These are phyloP conservation scores for Eutrema salsugineum DNA, from an alignment of 441 rosid species.

Conservation along the genomic window DNA sequence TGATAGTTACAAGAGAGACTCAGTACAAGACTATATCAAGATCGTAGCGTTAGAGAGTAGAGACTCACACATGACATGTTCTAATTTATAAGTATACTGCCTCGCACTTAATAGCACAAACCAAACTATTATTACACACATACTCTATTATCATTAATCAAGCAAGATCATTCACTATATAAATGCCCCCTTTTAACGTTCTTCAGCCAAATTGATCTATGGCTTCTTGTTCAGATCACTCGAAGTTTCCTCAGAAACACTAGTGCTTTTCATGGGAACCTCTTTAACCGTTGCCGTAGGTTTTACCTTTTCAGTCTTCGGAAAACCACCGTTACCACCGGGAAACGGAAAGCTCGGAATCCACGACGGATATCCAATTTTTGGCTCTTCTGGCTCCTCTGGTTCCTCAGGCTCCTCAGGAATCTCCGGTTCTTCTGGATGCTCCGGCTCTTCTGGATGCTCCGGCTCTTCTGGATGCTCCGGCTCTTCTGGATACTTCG, in stretches of 20 bases:
- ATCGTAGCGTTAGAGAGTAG: neutral
- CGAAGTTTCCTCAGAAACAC: neutral
- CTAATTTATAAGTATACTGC: neutral
- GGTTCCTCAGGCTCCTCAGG: constrained; percentile 26
- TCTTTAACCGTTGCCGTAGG: constrained; percentile 1
- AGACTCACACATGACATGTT: neutral
- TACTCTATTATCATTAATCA: neutral
- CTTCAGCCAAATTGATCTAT: constrained; percentile 12
- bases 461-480: no score
- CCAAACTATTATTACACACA: neutral
- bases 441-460: no score
- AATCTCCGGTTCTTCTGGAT: neutral
- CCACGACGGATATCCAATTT: constrained; percentile 21
- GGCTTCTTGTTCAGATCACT: constrained; percentile 26
- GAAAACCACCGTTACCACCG: neutral
- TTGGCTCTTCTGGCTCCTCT: constrained; percentile 23
- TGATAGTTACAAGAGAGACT: neutral
- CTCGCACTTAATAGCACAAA: neutral
- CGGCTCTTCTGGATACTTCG: constrained; percentile 26
- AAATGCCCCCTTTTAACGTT: neutral
- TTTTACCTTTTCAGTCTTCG: constrained; percentile 3
- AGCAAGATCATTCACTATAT: neutral
- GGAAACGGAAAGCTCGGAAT: constrained; percentile 33
- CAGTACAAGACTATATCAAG: neutral
- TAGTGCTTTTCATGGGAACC: neutral